Percentiles rank a stretch among this genome's conserved stretches.
phyloP scores from a whole-genome alignment of 2,329 filamentous ascomycete species.

The Neocatenulostroma microsporum region DNA sequence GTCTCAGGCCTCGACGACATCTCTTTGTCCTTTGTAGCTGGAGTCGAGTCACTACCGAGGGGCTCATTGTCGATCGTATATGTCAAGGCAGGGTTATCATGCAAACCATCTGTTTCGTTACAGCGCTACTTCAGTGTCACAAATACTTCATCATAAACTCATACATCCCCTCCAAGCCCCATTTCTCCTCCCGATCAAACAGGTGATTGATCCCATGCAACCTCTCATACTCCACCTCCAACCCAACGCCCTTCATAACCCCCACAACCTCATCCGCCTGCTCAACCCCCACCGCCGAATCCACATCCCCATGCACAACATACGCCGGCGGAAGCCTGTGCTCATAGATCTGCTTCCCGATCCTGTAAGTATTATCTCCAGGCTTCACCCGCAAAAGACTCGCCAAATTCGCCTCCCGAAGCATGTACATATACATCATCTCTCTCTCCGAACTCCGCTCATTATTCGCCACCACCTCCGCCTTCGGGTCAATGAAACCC shows the following conservation, averaged over 20 bases:
- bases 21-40: too few relatives aligned
- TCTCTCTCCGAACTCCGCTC: conserved; percentile 9
- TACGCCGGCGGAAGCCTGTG: conserved; percentile 20
- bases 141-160: conserved; percentile 23
- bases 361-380: conserved; percentile 18
- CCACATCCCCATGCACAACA: conserved; percentile 24
- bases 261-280: conserved; percentile 26
- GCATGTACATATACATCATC: conserved; percentile 24
- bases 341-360: conserved; percentile 20
- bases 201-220: conserved; percentile 22
- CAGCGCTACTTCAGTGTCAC: too few relatives aligned
- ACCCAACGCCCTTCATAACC: conserved; percentile 19
- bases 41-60: too few relatives aligned
- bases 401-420: conserved; percentile 21
- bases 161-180: conserved; percentile 22
- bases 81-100: too few relatives aligned
- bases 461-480: conserved; percentile 19
- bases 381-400: conserved; percentile 17
- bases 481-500: conserved; percentile 18
- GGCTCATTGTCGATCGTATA: too few relatives aligned
- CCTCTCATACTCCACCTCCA: conserved; percentile 22
- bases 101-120: too few relatives aligned
- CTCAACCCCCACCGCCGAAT: conserved; percentile 23
- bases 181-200: conserved; percentile 19
- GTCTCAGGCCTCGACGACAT: too few relatives aligned